Conservation (phyloP, 108 stramenopile genomes). For the Aurantiochytrium sp. region DNA sequence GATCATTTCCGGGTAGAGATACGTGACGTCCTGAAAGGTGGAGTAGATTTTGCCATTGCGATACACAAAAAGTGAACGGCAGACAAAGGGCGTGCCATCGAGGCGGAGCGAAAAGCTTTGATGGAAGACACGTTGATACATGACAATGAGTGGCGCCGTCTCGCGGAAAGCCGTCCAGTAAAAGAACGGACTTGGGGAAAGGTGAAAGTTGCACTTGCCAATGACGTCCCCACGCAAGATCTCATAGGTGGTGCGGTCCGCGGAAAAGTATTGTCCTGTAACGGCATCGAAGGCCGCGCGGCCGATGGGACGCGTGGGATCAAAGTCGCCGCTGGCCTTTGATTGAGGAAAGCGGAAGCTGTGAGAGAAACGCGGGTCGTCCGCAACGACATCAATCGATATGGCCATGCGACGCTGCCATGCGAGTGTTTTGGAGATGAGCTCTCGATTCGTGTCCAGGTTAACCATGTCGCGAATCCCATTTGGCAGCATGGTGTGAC, state of each 20-base stretch:
- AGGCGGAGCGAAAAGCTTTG: neutral
- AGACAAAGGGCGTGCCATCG: neutral
- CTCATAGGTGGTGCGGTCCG: neutral
- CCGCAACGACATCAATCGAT: neutral
- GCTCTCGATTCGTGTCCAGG: neutral
- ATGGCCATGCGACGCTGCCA: neutral
- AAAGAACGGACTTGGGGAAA: neutral
- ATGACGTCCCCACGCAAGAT: neutral
- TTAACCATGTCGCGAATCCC: neutral
- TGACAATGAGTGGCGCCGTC: neutral
- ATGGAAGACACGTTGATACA: neutral
- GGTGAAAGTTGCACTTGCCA: neutral
- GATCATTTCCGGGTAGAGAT: neutral
- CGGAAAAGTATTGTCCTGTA: neutral
- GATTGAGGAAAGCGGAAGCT: neutral
- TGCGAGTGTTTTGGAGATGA: neutral
- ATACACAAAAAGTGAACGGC: neutral
- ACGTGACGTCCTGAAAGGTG: neutral
- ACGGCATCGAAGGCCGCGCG: neutral
- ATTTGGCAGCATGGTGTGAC: neutral
- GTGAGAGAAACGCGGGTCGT: neutral
- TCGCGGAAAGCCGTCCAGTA: neutral
- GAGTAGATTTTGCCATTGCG: neutral
- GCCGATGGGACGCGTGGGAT: neutral
- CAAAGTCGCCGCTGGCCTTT: neutral